phyloP scores from a whole-genome alignment of 202 grass and related monocot species.

The Eragrostis tef region DNA sequence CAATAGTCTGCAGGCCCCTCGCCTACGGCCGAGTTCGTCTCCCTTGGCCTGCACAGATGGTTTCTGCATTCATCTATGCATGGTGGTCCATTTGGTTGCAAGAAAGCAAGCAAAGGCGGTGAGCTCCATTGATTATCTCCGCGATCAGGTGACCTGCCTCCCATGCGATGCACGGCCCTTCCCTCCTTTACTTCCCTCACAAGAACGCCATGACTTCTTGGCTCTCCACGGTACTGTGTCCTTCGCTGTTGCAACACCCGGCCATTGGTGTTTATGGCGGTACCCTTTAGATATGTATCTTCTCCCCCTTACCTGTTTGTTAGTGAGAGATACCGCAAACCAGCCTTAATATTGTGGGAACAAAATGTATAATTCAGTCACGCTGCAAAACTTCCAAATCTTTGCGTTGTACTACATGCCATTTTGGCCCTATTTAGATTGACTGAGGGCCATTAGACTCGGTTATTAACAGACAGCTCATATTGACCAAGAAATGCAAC shows the following conservation, averaged over 20 bases:
- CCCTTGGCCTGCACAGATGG: too few relatives aligned
- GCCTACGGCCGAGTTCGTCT: too few relatives aligned
- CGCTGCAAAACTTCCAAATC: too few relatives aligned
- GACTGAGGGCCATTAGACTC: too few relatives aligned
- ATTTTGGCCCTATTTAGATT: too few relatives aligned
- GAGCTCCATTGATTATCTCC: constrained; percentile 19
- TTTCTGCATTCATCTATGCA: not conserved
- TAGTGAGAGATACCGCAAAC: not conserved
- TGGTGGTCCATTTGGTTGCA: not conserved
- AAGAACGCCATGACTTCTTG: constrained; percentile 42
- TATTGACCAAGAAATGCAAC: too few relatives aligned
- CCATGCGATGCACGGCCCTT: constrained; percentile 19
- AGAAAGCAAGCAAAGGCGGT: constrained; percentile 13
- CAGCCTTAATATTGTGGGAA: too few relatives aligned
- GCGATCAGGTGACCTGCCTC: not conserved
- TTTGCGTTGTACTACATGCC: too few relatives aligned
- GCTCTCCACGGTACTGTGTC: too few relatives aligned
- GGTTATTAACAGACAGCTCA: too few relatives aligned
- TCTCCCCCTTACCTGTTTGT: not conserved
- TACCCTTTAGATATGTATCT: not conserved
- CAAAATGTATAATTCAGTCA: too few relatives aligned
- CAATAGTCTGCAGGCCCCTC: too few relatives aligned
- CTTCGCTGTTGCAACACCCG: not conserved
- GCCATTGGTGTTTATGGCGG: not conserved
- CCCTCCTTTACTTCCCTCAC: constrained; percentile 27